Evolutionary conservation across 2,329 filamentous ascomycete species (phyloP).

Genomic region (Paecilomyces formosus): DNA sequence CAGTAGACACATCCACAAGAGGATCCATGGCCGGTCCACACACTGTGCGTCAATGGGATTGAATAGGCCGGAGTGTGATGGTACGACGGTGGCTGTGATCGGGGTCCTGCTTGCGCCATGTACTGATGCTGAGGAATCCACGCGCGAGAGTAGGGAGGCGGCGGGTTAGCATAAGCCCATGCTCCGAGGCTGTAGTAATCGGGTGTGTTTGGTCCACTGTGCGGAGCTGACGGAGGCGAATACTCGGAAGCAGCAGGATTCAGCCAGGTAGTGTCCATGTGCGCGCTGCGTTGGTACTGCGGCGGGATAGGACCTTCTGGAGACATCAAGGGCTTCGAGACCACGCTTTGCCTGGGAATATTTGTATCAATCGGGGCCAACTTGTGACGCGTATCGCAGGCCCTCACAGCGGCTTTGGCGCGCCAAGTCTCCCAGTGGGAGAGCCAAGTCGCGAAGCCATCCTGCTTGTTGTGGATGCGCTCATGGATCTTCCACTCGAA

Average conservation of each 20-base stretch:
- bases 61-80: constrained; percentile 43
- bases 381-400: constrained; percentile 40
- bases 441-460: constrained; percentile 59
- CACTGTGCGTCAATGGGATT: constrained; percentile 38
- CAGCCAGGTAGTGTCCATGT: constrained; percentile 46
- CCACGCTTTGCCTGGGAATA: constrained; percentile 45
- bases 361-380: constrained; percentile 60
- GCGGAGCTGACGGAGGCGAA: constrained; percentile 42
- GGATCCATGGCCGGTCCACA: constrained; percentile 40
- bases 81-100: constrained; percentile 39
- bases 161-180: constrained; percentile 36
- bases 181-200: constrained; percentile 39
- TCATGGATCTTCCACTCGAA: constrained; percentile 83
- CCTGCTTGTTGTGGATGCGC: constrained; percentile 67
- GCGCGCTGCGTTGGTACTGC: constrained; percentile 41
- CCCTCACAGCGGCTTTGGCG: constrained; percentile 41
- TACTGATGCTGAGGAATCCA: constrained; percentile 31
- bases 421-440: constrained; percentile 61
- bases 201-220: constrained; percentile 41
- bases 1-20: constrained; percentile 44
- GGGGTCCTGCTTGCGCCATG: constrained; percentile 27
- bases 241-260: constrained; percentile 43
- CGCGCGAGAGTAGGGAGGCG: constrained; percentile 33
- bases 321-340: constrained; percentile 44
- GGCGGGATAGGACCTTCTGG: constrained; percentile 42